A percentile compares a stretch with the other conserved stretches of the same genome.
These are phyloP conservation scores for Solanum phureja DNA, from an alignment of 257 asterid species.

Conservation along the genomic window DNA sequence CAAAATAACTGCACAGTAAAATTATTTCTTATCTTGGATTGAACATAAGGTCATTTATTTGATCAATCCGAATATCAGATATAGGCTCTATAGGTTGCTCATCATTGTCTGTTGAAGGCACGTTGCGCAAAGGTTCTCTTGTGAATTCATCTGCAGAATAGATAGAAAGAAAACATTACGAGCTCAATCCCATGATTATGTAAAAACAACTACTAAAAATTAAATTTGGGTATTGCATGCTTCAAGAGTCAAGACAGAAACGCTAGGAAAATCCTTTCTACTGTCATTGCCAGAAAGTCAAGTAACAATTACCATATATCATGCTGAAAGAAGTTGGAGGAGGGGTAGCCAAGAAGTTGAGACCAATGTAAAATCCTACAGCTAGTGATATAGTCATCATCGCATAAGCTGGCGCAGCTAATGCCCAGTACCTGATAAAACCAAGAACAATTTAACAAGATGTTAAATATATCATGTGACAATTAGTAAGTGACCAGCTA, in stretches of 20 bases:
- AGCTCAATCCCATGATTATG: background rate
- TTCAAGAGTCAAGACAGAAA: background rate
- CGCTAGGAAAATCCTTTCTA: background rate
- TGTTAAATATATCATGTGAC: background rate
- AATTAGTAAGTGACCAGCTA: background rate
- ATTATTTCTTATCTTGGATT: constrained; percentile 12
- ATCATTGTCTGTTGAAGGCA: constrained; percentile 31
- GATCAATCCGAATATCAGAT: constrained; percentile 55
- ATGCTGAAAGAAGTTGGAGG: constrained; percentile 67
- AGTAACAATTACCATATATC: constrained; percentile 42
- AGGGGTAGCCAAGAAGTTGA: constrained; percentile 79
- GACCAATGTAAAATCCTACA: constrained; percentile 54
- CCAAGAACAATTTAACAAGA: background rate
- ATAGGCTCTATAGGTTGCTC: constrained; percentile 88
- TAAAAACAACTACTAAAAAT: background rate
- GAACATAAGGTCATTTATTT: constrained; percentile 63
- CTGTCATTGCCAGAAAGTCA: background rate
- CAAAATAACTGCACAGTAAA: background rate
- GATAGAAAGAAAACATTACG: background rate
- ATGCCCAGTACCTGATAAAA: constrained; percentile 74
- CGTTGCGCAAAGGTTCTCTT: constrained; percentile 39
- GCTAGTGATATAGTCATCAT: constrained; percentile 54
- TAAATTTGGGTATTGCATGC: background rate
- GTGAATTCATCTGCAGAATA: constrained; percentile 68
- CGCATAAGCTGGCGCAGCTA: constrained; percentile 68